These are phyloP conservation scores for Sporothrix pallida DNA, from an alignment of 2,329 filamentous ascomycete species.

Conservation along the genomic window DNA sequence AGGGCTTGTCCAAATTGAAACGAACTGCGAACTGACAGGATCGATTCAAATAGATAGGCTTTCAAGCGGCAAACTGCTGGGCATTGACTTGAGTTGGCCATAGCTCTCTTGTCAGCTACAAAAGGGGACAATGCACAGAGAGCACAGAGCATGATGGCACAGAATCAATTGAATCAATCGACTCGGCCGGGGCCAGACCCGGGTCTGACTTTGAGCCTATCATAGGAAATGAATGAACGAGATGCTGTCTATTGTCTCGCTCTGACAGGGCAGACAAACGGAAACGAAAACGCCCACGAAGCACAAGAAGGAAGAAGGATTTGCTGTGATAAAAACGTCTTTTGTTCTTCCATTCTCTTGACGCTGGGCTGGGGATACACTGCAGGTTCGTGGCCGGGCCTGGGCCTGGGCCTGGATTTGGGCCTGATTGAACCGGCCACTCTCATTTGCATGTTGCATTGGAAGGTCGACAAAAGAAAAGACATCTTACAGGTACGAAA, in stretches of 20 bases:
- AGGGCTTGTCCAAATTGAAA: slow-evolving; percentile 17
- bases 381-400: not conserved
- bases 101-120: slow-evolving; percentile 17
- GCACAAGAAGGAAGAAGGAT: slow-evolving; percentile 6
- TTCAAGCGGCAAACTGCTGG: slow-evolving; percentile 8
- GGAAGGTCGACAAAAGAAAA: not conserved
- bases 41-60: not conserved
- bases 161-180: slow-evolving; percentile 3
- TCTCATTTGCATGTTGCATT: slow-evolving; percentile 8
- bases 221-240: not conserved
- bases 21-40: slow-evolving; percentile 5
- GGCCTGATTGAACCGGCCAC: slow-evolving; percentile 14
- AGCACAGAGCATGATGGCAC: not conserved
- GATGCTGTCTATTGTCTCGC: not conserved
- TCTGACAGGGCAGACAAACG: slow-evolving; percentile 6
- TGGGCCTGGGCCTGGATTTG: not conserved
- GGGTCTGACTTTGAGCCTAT: not conserved
- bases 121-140: not conserved
- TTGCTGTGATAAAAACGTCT: not conserved
- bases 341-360: not conserved
- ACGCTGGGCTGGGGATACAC: slow-evolving; percentile 14
- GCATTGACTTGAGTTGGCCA: not conserved
- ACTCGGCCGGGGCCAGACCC: slow-evolving; percentile 12
- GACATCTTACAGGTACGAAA: not conserved
- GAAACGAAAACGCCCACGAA: not conserved